A percentile compares a stretch with the other conserved stretches of the same genome.
These are phyloP conservation scores for Fusarium oligoseptatum DNA, from an alignment of 2,329 filamentous ascomycete species.

Conservation along the genomic window DNA sequence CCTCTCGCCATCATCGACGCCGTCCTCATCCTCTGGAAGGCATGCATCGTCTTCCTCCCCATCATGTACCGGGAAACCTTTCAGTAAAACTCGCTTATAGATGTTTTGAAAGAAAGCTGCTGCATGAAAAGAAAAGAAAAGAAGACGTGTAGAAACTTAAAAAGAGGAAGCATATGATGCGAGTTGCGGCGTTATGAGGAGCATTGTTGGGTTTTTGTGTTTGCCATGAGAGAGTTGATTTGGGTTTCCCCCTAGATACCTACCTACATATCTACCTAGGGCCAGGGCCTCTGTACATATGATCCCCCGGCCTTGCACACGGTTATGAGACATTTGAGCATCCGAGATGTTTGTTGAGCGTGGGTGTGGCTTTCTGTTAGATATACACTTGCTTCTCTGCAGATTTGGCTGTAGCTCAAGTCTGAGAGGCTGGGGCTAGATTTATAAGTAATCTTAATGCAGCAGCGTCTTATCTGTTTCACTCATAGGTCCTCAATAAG, in stretches of 20 bases:
- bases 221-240: constrained; percentile 28
- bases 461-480: constrained; percentile 11
- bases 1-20: constrained; percentile 76
- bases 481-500: background rate
- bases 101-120: constrained; percentile 2
- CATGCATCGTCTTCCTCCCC: constrained; percentile 84
- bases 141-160: constrained; percentile 1
- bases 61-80: constrained; percentile 78
- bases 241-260: constrained; percentile 8
- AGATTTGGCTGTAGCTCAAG: constrained; percentile 6
- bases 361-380: constrained; percentile 27
- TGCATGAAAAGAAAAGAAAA: background rate
- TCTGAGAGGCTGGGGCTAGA: constrained; percentile 8
- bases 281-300: constrained; percentile 11
- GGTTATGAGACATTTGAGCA: constrained; percentile 42
- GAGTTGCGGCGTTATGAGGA: constrained; percentile 42
- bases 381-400: constrained; percentile 17
- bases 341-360: constrained; percentile 30
- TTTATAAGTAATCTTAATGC: constrained; percentile 43
- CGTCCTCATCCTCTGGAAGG: constrained; percentile 81
- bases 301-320: constrained; percentile 13
- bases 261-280: background rate
- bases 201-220: constrained; percentile 32
- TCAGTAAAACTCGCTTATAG: constrained; percentile 15
- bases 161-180: constrained; percentile 17